Evolutionary conservation across 768 basidiomycete genomes (phyloP), one percentile per base, ranked within the genome.

Genomic region (Leccinum imitatum): DNA sequence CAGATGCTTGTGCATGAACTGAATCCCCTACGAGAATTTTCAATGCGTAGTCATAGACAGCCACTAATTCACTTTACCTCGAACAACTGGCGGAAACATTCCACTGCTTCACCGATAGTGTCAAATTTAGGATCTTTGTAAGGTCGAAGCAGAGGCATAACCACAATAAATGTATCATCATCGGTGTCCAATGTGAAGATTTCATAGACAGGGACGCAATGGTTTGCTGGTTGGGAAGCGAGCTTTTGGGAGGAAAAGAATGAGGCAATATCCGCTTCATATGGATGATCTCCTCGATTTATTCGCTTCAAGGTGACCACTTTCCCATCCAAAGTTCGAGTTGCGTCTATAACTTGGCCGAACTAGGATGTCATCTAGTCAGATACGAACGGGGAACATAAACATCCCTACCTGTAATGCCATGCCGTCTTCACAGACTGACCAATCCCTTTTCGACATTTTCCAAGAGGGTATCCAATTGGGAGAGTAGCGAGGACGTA

Each of bases 121-220:
- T 46, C 44, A 46, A 76, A 76, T 8, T 13, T 61, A 19, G 68
- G 68, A 10, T 63, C 37, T 9, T 64, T 54, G 53, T 63, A 71
- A 4, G 23, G 19, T 58, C 77, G 67, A 9, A 79, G 67, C 2
- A 75, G 59, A 2, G 78, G 79, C 71, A 76, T 77, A 19, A 73
- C 67, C 23, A 75, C 59, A 0, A 44, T 44, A 0, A 31, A 2
- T 31, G 30, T 0, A 11, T 23, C 21, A 23, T 23, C 21, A 2
- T 23, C 21, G 21, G 33, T 14, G 33, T 35, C 33, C 33, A 35
- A 13, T 35, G 33, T 5, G 33, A 35, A 35, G 33, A 35, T 0
- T 35, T 35, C 33, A 35, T 35, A 35, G 13, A 35, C 13, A 14
- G 33, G 33, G 13, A 35, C 33, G 33, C 33, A 35, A 35, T 35